Base-by-base conservation (phyloP, 768 basidiomycete species). In the Vishniacozyma victoriae region DNA sequence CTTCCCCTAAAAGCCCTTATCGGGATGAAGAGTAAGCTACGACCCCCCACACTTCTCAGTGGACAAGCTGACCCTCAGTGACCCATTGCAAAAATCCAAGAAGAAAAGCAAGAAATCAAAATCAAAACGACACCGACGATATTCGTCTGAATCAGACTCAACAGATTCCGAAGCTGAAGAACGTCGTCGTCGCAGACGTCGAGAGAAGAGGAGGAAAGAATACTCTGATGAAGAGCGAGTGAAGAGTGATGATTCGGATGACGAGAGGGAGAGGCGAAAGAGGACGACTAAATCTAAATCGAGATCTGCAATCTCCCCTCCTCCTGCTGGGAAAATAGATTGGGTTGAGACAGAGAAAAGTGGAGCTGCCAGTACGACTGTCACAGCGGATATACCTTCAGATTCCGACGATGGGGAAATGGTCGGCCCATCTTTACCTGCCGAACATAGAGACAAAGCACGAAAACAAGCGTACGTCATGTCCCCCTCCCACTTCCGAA, bases 361-460 rank as follows among this genome's bases (percentile, higher is more conserved):
- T 50, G 47, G 40, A 67, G 36, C 42, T 55, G 40, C 57, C 59
- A 38, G 22, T 33, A 36, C 15, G 50, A 52, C 22, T 29, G 39
- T n/a, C n/a, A n/a, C n/a, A n/a, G 27, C 19, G 19, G 11, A 23
- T 26, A 41, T 36, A 45, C 42, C 11, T 37, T 9, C n/a, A n/a
- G n/a, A n/a, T n/a, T 33, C 29, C 5, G 79, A 80, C 9, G 75
- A 75, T 14, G 85, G 82, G 40, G 82, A 82, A 3, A 86, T 84
- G 27, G 68, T 93, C 25, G 92, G 92, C 0, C 92, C 92, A 3
- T 76, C 83, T 56, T 85, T 89, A n/a, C 62, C 80, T 27, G 78
- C 75, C 50, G 59, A 69, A 4, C 75, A 75, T 48, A 82, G 44
- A 22, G 67, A 79, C 4, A 59, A 80, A 76, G 63, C 64, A 84